Conservation (phyloP, 257 asterid genomes). For the Scutellaria minor region DNA sequence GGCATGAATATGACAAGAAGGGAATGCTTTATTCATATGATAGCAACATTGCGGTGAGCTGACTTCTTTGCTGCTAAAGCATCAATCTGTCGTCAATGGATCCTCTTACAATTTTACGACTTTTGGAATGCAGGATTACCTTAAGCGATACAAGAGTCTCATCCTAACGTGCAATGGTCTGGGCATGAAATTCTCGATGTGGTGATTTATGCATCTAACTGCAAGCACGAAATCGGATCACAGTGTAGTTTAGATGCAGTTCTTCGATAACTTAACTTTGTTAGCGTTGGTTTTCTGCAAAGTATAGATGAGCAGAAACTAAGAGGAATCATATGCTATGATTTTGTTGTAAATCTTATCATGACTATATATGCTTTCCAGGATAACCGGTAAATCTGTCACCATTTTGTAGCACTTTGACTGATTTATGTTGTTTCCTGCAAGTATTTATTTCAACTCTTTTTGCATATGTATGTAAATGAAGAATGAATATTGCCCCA, state of each 20-base stretch:
- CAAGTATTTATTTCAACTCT: background rate
- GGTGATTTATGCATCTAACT: constrained; percentile 49
- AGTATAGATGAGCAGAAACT: constrained; percentile 13
- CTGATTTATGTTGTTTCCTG: background rate
- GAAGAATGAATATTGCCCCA: too few relatives aligned
- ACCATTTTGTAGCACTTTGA: background rate
- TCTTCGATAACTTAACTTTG: background rate
- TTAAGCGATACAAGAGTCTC: constrained; percentile 89
- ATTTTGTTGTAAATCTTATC: constrained; percentile 17
- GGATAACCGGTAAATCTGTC: background rate
- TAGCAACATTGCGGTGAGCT: constrained; percentile 61
- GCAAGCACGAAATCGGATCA: constrained; percentile 37
- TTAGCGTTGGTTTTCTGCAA: background rate
- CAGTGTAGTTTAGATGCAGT: constrained; percentile 24
- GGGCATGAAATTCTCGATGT: constrained; percentile 83
- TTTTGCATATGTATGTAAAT: too few relatives aligned
- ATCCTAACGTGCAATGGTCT: constrained; percentile 92
- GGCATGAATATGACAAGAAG: constrained; percentile 83
- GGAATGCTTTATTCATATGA: constrained; percentile 72
- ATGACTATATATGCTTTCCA: background rate
- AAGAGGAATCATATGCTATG: background rate
- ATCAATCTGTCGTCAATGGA: background rate
- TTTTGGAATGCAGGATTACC: constrained; percentile 72
- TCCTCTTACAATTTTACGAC: background rate
- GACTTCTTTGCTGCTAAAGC: constrained; percentile 14